Percentiles rank a stretch among this genome's conserved stretches.
Conservation (phyloP, 2,329 filamentous ascomycete genomes). For the Nemania sp. region DNA sequence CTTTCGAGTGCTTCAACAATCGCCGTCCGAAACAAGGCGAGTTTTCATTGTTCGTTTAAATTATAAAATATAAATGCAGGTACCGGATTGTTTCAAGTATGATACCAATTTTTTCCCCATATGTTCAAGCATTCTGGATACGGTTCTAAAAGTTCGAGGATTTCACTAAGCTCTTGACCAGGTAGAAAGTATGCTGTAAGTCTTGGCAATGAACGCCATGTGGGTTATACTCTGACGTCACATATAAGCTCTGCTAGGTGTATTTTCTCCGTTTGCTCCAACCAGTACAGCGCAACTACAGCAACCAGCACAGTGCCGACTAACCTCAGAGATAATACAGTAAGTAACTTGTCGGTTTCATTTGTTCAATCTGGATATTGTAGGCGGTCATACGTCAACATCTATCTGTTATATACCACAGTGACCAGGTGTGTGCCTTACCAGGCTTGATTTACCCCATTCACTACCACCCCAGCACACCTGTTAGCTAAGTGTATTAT, state of each 20-base stretch:
- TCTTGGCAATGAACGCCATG: background rate
- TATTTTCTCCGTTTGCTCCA: background rate
- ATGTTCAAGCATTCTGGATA: too few relatives aligned
- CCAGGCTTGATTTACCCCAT: too few relatives aligned
- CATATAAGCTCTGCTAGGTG: background rate
- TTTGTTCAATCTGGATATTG: background rate
- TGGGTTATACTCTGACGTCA: background rate
- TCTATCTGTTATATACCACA: background rate
- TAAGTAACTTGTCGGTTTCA: background rate
- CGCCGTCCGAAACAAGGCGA: background rate
- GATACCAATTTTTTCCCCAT: too few relatives aligned
- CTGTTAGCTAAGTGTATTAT: too few relatives aligned
- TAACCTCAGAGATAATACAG: background rate
- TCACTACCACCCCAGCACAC: too few relatives aligned
- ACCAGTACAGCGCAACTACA: background rate
- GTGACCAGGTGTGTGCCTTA: background rate
- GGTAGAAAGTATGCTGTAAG: too few relatives aligned
- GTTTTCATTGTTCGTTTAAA: background rate
- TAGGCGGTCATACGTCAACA: slow-evolving; percentile 8
- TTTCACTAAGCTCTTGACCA: too few relatives aligned
- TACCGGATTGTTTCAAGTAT: too few relatives aligned
- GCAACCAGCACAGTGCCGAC: background rate
- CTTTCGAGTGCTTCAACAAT: background rate
- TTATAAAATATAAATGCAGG: too few relatives aligned
- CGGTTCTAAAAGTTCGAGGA: too few relatives aligned